phyloP scores from a whole-genome alignment of 2,329 filamentous ascomycete species.

The Aureobasidium vineae region DNA sequence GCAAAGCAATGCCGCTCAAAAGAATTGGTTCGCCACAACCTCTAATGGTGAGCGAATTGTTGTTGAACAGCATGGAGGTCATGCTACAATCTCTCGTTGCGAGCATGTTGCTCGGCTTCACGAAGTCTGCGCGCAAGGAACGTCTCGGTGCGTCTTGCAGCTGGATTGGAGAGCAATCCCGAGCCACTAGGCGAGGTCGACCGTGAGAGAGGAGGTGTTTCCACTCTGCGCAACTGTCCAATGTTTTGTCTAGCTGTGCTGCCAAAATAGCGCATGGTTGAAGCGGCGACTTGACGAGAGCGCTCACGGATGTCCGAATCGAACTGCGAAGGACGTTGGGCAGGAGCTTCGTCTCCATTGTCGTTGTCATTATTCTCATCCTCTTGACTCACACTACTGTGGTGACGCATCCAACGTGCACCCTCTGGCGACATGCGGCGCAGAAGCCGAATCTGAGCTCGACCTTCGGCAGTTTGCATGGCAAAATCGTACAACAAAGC shows the following conservation, averaged over 20 bases:
- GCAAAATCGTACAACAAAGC: constrained; percentile 23
- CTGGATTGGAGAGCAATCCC: background rate
- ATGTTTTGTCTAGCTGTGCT: background rate
- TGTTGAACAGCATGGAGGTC: background rate
- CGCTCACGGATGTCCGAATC: constrained; percentile 14
- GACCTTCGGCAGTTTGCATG: constrained; percentile 24
- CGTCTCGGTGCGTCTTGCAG: constrained; percentile 3
- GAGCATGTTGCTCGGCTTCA: background rate
- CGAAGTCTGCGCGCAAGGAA: background rate
- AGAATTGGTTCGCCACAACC: too few relatives aligned
- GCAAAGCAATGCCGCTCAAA: background rate
- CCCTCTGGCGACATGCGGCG: constrained; percentile 11
- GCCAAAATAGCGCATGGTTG: constrained; percentile 15
- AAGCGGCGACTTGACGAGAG: constrained; percentile 14
- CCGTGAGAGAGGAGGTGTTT: background rate
- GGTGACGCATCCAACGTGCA: constrained; percentile 4
- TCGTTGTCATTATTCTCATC: background rate
- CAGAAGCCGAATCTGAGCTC: constrained; percentile 16
- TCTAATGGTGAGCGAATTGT: background rate
- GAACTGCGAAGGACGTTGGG: background rate
- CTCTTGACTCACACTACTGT: background rate
- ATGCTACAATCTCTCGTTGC: background rate
- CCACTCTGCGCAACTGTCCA: background rate
- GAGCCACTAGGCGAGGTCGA: background rate
- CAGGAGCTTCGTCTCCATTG: constrained; percentile 4